phyloP scores from a whole-genome alignment of 2,329 filamentous ascomycete species.

The Aurifilum marmelostoma region DNA sequence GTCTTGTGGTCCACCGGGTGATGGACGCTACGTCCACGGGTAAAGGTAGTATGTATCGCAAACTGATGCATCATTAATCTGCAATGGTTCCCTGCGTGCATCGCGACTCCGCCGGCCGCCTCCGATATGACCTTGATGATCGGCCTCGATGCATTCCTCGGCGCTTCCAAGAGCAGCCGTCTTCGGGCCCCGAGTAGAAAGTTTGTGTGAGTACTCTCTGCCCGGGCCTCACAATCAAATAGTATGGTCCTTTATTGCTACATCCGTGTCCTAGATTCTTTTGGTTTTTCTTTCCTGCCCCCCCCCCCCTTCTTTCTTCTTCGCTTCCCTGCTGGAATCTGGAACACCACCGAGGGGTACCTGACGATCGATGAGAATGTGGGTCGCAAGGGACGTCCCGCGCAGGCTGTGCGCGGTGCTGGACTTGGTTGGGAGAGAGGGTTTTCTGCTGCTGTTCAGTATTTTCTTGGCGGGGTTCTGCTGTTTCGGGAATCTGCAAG shows the following conservation, averaged over 20 bases:
- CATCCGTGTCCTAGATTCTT: too few relatives aligned
- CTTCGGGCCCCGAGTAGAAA: slow-evolving; percentile 10
- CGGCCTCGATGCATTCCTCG: not conserved
- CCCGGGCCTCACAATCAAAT: not conserved
- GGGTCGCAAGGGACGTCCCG: slow-evolving; percentile 25
- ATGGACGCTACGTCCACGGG: not conserved
- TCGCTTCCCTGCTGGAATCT: not conserved
- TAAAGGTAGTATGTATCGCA: not conserved
- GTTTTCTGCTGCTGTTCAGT: not conserved
- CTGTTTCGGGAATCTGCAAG: slow-evolving; percentile 27
- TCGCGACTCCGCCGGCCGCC: slow-evolving; percentile 11
- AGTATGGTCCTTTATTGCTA: not conserved
- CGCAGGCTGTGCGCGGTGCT: not conserved
- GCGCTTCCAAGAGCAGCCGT: slow-evolving; percentile 6
- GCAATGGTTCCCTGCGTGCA: not conserved
- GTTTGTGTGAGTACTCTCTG: not conserved
- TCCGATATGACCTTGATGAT: slow-evolving; percentile 10
- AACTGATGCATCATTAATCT: not conserved
- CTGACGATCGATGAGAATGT: slow-evolving; percentile 23
- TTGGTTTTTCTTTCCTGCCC: too few relatives aligned
- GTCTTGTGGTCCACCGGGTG: not conserved
- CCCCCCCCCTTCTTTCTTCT: too few relatives aligned
- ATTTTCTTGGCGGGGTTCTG: slow-evolving; percentile 5
- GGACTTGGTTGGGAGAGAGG: not conserved
- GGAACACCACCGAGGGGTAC: slow-evolving; percentile 2